phyloP scores from a whole-genome alignment of 1,284 basidiomycete species.

The Apiotrichum domesticum region DNA sequence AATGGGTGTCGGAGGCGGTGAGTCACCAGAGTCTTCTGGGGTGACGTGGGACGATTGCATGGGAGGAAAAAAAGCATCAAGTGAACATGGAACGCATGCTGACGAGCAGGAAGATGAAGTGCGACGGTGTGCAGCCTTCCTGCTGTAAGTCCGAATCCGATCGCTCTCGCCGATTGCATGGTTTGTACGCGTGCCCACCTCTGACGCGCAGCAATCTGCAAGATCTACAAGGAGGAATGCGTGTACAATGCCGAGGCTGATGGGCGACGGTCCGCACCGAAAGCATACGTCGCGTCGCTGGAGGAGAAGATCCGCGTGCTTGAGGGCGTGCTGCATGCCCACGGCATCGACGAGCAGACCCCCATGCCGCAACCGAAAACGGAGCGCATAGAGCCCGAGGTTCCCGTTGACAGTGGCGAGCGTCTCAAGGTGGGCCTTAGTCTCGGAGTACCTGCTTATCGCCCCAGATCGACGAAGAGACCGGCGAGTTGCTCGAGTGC shows the following conservation, averaged over 20 bases:
- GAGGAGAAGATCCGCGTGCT: slow-evolving; percentile 16
- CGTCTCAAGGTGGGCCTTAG: slow-evolving; percentile 11
- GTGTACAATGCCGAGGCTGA: slow-evolving; percentile 20
- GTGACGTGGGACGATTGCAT: not conserved
- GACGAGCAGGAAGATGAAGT: slow-evolving; percentile 19
- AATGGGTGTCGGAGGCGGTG: slow-evolving; percentile 18
- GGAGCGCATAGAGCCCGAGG: not conserved
- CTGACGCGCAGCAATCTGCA: slow-evolving; percentile 18
- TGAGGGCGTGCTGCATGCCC: slow-evolving; percentile 11
- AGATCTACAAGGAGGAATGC: slow-evolving; percentile 21
- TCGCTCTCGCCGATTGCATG: not conserved
- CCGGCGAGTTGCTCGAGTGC: slow-evolving; percentile 16
- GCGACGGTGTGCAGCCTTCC: slow-evolving; percentile 17
- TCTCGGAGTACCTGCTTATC: not conserved
- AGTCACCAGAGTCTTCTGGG: not conserved
- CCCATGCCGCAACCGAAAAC: not conserved
- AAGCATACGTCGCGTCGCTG: slow-evolving; percentile 18
- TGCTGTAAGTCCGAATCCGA: slow-evolving; percentile 12
- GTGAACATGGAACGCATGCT: not conserved
- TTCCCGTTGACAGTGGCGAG: not conserved
- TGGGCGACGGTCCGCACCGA: slow-evolving; percentile 17
- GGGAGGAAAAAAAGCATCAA: no score
- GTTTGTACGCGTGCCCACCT: not conserved
- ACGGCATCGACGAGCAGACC: slow-evolving; percentile 6
- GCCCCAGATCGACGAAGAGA: slow-evolving; percentile 15